A percentile compares a stretch with the other conserved stretches of the same genome.
These are phyloP conservation scores for Musa troglodytarum DNA, from an alignment of 176 grass and related monocot species.

Conservation along the genomic window DNA sequence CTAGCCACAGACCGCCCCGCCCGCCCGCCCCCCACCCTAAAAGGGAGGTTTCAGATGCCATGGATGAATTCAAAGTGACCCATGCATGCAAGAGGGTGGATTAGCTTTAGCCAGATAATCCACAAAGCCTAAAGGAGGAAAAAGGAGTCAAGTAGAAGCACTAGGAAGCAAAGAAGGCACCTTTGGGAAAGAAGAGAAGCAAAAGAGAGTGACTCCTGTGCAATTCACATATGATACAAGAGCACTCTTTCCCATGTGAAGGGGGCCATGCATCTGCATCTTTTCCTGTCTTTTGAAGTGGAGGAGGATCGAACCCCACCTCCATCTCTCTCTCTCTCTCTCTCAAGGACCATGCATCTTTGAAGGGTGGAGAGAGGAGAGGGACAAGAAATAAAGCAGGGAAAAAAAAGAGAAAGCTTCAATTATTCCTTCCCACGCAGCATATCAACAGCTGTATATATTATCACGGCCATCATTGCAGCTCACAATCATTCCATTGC, in stretches of 20 bases:
- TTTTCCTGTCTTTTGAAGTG: constrained; percentile 16
- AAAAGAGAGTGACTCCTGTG: not conserved
- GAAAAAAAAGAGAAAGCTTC: constrained; percentile 12
- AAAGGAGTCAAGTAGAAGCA: constrained; percentile 22
- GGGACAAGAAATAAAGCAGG: constrained; percentile 24
- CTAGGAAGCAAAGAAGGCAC: constrained; percentile 27
- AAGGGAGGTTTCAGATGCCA: constrained; percentile 25
- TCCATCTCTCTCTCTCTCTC: not conserved
- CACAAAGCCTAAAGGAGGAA: not conserved
- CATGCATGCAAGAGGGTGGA: constrained; percentile 6
- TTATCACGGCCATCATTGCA: constrained; percentile 18
- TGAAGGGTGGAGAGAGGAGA: not conserved
- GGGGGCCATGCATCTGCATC: constrained; percentile 1
- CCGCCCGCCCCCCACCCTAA: not conserved
- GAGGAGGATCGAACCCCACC: constrained; percentile 3
- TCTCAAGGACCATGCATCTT: constrained; percentile 4
- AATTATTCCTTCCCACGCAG: constrained; percentile 21
- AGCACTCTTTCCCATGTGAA: constrained; percentile 51
- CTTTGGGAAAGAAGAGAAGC: constrained; percentile 29
- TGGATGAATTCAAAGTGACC: constrained; percentile 24
- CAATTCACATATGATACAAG: constrained; percentile 29
- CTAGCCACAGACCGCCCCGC: not conserved
- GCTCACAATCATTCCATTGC: constrained; percentile 7
- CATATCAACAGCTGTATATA: constrained; percentile 9
- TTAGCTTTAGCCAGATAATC: not conserved